These are phyloP conservation scores for Pterocarpus macrocarpus DNA, from an alignment of 306 rosid genomes.

Conservation along the genomic window DNA sequence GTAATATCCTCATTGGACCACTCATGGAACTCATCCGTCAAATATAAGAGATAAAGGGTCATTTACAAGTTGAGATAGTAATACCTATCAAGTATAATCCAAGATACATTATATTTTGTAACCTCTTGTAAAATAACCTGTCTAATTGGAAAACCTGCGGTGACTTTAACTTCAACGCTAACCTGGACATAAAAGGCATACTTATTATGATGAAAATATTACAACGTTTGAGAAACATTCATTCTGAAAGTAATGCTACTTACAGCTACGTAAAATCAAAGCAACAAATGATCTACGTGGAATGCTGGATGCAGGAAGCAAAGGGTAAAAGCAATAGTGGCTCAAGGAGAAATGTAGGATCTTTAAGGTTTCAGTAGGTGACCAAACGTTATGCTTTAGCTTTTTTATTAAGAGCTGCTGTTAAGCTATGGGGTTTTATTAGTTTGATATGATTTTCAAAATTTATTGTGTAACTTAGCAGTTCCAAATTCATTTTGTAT, in stretches of 20 bases:
- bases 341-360: no score
- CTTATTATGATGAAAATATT: conserved; percentile 24
- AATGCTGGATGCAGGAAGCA: background rate
- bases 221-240: background rate
- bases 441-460: no score
- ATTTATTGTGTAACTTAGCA: no score
- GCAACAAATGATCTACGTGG: no score
- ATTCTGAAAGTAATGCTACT: background rate
- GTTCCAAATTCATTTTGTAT: no score
- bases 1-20: background rate
- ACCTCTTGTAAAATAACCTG: conserved; percentile 77
- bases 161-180: conserved; percentile 74
- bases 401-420: no score
- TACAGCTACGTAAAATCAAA: background rate
- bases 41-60: conserved; percentile 12
- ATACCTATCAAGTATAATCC: conserved; percentile 88
- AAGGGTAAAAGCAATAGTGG: no score
- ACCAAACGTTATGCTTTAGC: background rate
- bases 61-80: conserved; percentile 15
- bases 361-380: background rate
- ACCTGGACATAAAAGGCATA: conserved; percentile 53
- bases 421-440: no score
- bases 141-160: conserved; percentile 79
- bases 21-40: background rate
- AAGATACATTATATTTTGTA: conserved; percentile 59